Base-by-base conservation (phyloP, 768 basidiomycete genomes). In the Gymnopilus junonius region DNA sequence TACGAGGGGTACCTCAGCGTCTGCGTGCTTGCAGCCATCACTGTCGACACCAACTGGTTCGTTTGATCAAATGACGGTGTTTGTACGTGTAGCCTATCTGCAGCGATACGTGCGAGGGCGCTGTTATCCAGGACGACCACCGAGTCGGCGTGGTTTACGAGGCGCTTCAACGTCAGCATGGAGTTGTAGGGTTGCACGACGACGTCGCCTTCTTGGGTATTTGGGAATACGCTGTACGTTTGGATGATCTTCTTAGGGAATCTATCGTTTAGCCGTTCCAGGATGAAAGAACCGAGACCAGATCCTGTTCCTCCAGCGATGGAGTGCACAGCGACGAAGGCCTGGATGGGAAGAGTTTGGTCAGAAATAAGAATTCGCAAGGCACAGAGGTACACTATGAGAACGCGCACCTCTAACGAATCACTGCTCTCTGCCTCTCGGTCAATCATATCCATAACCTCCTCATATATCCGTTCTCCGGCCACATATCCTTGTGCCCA, bases 231-330 rank as follows among this genome's bases (percentile, higher is more conserved):
- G 45, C 96, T 98, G 76, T 99, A 99, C 5, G 97, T 99, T 73
- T 99, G 97, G 46, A 99, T 96, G 61, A 99, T 86, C 76, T 99
- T 99, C 81, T 99, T 99, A 0, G 97, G 97, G 73, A 98, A 99
- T 71, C 92, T 93, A 79, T 99, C 97, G 77, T 96, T 97, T 43
- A 99, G 80, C 27, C 97, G 88, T 78, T 99, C 97, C 58, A 99
- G 88, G 17, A 99, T 81, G 79, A 94, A 99, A n/a, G 97, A 99
- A 34, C 97, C 97, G 4, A 99, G 87, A 1, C 97, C 97, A 0
- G 97, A 99, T 20, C 97, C 97, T 3, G 97, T 99, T 8, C 97
- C 97, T 37, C 97, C 97, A 35, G 97, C 97, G 75, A 99, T 99
- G 17, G 97, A 98, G 73, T 99, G 97, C 83, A 97, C 92, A 46